Conservation (phyloP, 176 grass and related monocot genomes). For the Aegilops speltoides region DNA sequence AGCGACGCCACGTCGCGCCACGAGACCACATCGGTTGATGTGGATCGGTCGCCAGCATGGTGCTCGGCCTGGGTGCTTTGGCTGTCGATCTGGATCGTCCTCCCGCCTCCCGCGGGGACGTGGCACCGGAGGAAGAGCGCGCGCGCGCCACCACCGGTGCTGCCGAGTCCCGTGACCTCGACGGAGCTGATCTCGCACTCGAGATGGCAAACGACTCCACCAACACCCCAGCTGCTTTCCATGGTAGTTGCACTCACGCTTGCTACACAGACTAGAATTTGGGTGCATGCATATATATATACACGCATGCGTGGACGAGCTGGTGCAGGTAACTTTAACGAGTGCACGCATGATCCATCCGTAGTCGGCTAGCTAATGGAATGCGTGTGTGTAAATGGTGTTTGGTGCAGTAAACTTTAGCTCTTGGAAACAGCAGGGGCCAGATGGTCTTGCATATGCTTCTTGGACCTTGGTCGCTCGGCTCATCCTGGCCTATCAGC, state of each 20-base stretch:
- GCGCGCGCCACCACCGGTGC: neutral
- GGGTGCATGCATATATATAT: neutral
- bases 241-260: neutral
- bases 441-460: constrained; percentile 6
- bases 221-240: neutral
- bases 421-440: constrained; percentile 34
- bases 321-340: constrained; percentile 4
- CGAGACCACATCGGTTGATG: neutral
- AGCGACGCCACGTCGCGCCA: constrained; percentile 47
- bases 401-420: constrained; percentile 31
- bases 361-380: neutral
- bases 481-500: constrained; percentile 31
- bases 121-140: constrained; percentile 42
- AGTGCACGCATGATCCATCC: constrained; percentile 13
- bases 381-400: neutral
- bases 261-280: neutral
- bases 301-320: neutral
- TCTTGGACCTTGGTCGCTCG: neutral
- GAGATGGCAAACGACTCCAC: constrained; percentile 18
- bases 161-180: constrained; percentile 18
- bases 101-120: constrained; percentile 32
- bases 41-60: neutral
- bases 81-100: constrained; percentile 42
- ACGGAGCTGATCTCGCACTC: constrained; percentile 28
- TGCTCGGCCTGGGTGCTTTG: neutral